Evolutionary conservation across 306 rosid species (phyloP).

Genomic region (Prosopis cineraria): DNA sequence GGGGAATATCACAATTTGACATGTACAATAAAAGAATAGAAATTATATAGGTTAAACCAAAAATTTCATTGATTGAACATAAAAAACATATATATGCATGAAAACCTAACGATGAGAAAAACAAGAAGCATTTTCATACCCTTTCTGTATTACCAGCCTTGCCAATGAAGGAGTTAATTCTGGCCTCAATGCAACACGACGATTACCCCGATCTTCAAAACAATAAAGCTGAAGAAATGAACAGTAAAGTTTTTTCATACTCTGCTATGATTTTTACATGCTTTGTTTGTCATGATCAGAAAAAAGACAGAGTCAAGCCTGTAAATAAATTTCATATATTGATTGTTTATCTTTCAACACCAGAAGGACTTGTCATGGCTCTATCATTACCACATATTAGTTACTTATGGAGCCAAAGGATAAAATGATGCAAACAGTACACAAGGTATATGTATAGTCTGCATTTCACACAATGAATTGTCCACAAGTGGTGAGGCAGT

Average conservation of each 20-base stretch:
- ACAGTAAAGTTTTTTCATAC: conserved; percentile 9
- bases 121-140: conserved; percentile 56
- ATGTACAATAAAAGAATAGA: conserved; percentile 47
- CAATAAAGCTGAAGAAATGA: conserved; percentile 80
- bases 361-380: conserved; percentile 11
- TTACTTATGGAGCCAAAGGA: conserved; percentile 17
- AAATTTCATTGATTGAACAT: conserved; percentile 26
- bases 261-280: conserved; percentile 3
- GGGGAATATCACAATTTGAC: conserved; percentile 43
- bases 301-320: conserved; percentile 10
- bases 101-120: conserved; percentile 18
- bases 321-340: not conserved
- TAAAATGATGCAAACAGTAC: conserved; percentile 6
- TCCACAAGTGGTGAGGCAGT: conserved; percentile 9
- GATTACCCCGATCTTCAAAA: conserved; percentile 96
- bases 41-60: conserved; percentile 21
- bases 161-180: conserved; percentile 99
- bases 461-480: conserved; percentile 1
- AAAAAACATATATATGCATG: conserved; percentile 31
- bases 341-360: conserved; percentile 7
- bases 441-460: not conserved
- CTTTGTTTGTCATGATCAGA: conserved; percentile 5
- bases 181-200: conserved; percentile 94
- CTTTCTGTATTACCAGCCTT: conserved; percentile 93
- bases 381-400: conserved; percentile 19